Percentiles rank a stretch among this genome's conserved stretches.
phyloP scores from a whole-genome alignment of 768 basidiomycete species.

The Mycena alexandri region DNA sequence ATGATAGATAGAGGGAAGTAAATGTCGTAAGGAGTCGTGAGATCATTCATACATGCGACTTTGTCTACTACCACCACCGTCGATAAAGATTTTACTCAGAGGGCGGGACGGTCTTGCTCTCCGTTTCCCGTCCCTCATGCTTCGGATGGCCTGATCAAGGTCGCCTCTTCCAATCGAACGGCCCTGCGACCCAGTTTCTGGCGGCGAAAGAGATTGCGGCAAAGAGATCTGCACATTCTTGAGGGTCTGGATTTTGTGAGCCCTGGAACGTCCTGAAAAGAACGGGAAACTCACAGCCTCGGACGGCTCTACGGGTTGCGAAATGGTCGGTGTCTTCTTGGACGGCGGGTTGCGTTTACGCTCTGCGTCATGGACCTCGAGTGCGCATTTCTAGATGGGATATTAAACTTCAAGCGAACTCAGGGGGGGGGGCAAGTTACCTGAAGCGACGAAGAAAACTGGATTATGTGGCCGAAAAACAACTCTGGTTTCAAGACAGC shows the following conservation, averaged over 20 bases:
- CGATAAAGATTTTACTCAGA: conserved; percentile 85
- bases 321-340: conserved; percentile 42
- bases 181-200: conserved; percentile 54
- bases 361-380: conserved; percentile 72
- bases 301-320: conserved; percentile 39
- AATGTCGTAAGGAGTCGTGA: conserved; percentile 25
- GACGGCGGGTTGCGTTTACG: conserved; percentile 47
- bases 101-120: conserved; percentile 65
- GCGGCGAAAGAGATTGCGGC: conserved; percentile 46
- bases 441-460: conserved; percentile 81
- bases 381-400: conserved; percentile 72
- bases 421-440: conserved; percentile 45
- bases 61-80: conserved; percentile 67
- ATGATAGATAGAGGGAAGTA: neutral
- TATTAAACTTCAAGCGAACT: neutral
- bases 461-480: conserved; percentile 79
- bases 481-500: conserved; percentile 77
- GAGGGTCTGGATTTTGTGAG: conserved; percentile 54
- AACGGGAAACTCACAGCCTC: conserved; percentile 40
- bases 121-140: conserved; percentile 76
- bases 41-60: conserved; percentile 48
- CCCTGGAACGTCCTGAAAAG: neutral
- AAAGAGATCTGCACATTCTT: conserved; percentile 48
- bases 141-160: conserved; percentile 87
- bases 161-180: conserved; percentile 81